Evolutionary conservation across 139 green algal genomes (phyloP).

Genomic region (Chlorella sorokiniana): DNA sequence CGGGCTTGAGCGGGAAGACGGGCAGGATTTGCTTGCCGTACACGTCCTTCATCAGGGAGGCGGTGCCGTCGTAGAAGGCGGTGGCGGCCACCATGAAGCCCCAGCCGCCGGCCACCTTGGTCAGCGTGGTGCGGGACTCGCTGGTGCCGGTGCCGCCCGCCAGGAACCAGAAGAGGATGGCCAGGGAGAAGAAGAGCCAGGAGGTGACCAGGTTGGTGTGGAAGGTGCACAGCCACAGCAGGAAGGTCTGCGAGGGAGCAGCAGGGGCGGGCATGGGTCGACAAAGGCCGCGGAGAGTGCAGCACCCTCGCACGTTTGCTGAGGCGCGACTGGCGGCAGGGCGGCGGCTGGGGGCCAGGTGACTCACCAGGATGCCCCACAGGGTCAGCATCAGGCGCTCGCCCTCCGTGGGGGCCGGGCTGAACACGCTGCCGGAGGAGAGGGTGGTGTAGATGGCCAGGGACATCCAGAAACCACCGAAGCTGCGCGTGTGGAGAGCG

Average conservation of each 20-base stretch:
- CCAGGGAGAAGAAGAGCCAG: slow-evolving; percentile 38
- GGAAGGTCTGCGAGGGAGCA: slow-evolving; percentile 33
- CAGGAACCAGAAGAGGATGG: slow-evolving; percentile 34
- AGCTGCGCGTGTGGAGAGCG: slow-evolving; percentile 36
- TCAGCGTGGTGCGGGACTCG: neutral
- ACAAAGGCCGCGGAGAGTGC: no score
- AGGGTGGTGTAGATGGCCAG: slow-evolving; percentile 27
- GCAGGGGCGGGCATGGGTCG: no score
- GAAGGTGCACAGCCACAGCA: slow-evolving; percentile 41
- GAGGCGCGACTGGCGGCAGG: no score
- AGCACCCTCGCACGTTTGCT: no score
- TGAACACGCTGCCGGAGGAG: neutral
- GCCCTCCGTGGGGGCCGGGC: neutral
- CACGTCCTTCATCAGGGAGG: slow-evolving; percentile 38
- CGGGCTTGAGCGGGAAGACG: slow-evolving; percentile 23
- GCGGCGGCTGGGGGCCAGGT: no score
- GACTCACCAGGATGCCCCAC: slow-evolving; percentile 28
- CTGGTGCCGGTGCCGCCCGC: slow-evolving; percentile 9
- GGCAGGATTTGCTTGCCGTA: slow-evolving; percentile 35
- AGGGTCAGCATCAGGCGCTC: slow-evolving; percentile 14
- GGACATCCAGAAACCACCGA: slow-evolving; percentile 55
- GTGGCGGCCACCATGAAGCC: slow-evolving; percentile 27
- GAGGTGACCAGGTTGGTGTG: slow-evolving; percentile 30
- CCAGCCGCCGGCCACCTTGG: slow-evolving; percentile 36
- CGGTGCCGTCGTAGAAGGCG: slow-evolving; percentile 25